Percentiles rank a stretch among this genome's conserved stretches.
phyloP scores from a whole-genome alignment of 1,139 yeast genomes.

The Lodderomyces oxycetoniae region DNA sequence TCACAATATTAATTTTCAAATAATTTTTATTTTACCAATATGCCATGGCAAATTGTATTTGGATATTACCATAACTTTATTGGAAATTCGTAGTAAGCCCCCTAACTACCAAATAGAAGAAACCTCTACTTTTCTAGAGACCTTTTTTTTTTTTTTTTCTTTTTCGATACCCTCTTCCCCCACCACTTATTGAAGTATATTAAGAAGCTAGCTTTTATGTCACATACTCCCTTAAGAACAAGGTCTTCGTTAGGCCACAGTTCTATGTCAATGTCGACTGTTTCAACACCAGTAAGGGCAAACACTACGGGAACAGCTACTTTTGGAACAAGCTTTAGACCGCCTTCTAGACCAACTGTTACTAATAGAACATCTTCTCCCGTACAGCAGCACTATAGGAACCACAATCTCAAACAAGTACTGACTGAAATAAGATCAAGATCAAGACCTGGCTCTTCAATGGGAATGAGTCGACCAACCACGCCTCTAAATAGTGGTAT shows the following conservation, averaged over 20 bases:
- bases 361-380: conserved; percentile 15
- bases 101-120: too few relatives aligned
- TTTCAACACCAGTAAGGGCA: conserved; percentile 8
- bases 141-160: too few relatives aligned
- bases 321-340: conserved; percentile 14
- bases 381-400: conserved; percentile 6
- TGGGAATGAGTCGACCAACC: conserved; percentile 30
- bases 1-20: too few relatives aligned
- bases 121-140: too few relatives aligned
- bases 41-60: too few relatives aligned
- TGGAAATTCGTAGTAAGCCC: too few relatives aligned
- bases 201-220: too few relatives aligned
- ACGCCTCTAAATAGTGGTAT: conserved; percentile 27
- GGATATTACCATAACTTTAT: too few relatives aligned
- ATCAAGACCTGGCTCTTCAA: conserved; percentile 30
- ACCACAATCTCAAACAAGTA: conserved; percentile 7
- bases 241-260: conserved; percentile 16
- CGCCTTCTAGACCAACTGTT: conserved; percentile 17
- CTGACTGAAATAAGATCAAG: conserved; percentile 15
- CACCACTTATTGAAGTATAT: too few relatives aligned
- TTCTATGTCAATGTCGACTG: conserved; percentile 9
- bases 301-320: conserved; percentile 5
- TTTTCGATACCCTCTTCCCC: background rate
- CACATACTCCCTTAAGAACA: conserved; percentile 22
- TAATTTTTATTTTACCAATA: too few relatives aligned